These are phyloP conservation scores for Candida jianshihensis DNA, from an alignment of 805 yeast genomes.

Conservation along the genomic window DNA sequence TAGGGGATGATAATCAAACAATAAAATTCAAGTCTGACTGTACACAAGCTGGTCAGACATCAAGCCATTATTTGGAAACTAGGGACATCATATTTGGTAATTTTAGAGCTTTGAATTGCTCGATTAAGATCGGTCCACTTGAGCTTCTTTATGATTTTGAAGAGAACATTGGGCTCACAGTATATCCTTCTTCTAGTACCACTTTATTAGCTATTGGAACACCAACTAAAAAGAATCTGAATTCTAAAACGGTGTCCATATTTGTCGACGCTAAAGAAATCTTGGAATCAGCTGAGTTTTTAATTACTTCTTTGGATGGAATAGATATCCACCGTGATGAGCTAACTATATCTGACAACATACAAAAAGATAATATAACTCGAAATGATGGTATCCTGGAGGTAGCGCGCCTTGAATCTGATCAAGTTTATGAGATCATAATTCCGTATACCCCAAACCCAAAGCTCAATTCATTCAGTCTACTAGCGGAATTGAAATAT, in stretches of 20 bases:
- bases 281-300: constrained; percentile 2
- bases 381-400: not conserved
- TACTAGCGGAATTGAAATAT: constrained; percentile 11
- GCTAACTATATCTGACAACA: not conserved
- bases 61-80: constrained; percentile 14
- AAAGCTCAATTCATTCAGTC: constrained; percentile 5
- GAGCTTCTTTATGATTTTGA: constrained; percentile 17
- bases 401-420: constrained; percentile 1
- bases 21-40: constrained; percentile 1
- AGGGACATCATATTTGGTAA: constrained; percentile 28
- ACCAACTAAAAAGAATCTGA: constrained; percentile 13
- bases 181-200: constrained; percentile 11
- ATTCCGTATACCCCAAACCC: constrained; percentile 27
- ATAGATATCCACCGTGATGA: not conserved
- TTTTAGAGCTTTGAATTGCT: constrained; percentile 24
- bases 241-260: constrained; percentile 14
- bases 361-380: not conserved
- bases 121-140: constrained; percentile 21
- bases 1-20: constrained; percentile 3
- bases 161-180: constrained; percentile 1
- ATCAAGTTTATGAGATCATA: constrained; percentile 18
- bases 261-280: constrained; percentile 6
- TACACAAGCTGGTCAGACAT: not conserved
- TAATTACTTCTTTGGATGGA: not conserved
- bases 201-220: constrained; percentile 11